Evolutionary conservation across 805 yeast genomes (phyloP).

Genomic region (Yamadazyma sp.): DNA sequence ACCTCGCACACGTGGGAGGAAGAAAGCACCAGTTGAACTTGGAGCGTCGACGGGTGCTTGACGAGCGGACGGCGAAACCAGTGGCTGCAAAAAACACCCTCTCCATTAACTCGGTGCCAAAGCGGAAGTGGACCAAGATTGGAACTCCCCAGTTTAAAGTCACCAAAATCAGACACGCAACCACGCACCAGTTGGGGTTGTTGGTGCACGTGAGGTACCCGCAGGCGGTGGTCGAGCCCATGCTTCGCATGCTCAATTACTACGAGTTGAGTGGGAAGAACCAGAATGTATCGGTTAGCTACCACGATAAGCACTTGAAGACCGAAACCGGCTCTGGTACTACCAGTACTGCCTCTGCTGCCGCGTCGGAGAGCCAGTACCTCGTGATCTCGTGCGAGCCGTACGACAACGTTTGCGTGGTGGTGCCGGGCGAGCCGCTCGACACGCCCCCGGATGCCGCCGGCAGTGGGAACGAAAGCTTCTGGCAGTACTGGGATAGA

Average conservation of each 20-base stretch:
- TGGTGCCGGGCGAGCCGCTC: slow-evolving; percentile 57
- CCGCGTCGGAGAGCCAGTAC: slow-evolving; percentile 56
- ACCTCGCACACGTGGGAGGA: slow-evolving; percentile 82
- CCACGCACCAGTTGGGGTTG: slow-evolving; percentile 60
- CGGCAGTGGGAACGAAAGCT: slow-evolving; percentile 23
- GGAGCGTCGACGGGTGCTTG: slow-evolving; percentile 51
- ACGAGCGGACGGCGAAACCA: slow-evolving; percentile 31
- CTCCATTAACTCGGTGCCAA: slow-evolving; percentile 39
- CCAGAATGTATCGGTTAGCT: slow-evolving; percentile 33
- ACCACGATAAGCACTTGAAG: slow-evolving; percentile 15
- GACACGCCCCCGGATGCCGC: slow-evolving; percentile 26
- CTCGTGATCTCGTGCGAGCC: slow-evolving; percentile 87
- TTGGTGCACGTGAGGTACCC: slow-evolving; percentile 60
- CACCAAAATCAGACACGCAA: slow-evolving; percentile 65
- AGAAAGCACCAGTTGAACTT: slow-evolving; percentile 76
- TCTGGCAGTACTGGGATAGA: slow-evolving; percentile 74
- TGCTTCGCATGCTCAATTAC: slow-evolving; percentile 73
- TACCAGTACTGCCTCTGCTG: slow-evolving; percentile 16
- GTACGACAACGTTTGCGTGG: slow-evolving; percentile 75
- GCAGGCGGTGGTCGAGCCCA: slow-evolving; percentile 52
- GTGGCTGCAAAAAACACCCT: slow-evolving; percentile 17
- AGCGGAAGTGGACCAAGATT: slow-evolving; percentile 54
- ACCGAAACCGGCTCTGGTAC: slow-evolving; percentile 15
- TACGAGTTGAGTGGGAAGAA: slow-evolving; percentile 57
- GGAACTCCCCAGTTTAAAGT: slow-evolving; percentile 75